These are phyloP conservation scores for Pyracantha coccinea DNA, from an alignment of 331 rosid species.

Conservation along the genomic window DNA sequence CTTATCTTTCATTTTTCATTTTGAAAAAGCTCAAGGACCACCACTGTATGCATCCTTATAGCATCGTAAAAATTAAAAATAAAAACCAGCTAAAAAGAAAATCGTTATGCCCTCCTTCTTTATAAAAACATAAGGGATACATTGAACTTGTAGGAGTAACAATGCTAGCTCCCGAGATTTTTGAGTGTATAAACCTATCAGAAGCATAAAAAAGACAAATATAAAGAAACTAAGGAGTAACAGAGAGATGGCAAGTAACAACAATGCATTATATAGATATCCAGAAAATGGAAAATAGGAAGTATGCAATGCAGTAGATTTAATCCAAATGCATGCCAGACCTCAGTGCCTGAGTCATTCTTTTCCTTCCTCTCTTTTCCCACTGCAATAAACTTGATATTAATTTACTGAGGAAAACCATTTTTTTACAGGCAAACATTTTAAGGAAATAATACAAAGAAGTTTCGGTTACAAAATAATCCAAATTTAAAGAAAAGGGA, in stretches of 20 bases:
- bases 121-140: too few species aligned
- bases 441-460: neutral
- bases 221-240: neutral
- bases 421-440: conserved; percentile 9
- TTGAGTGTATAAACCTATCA: neutral
- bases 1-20: neutral
- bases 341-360: conserved; percentile 61
- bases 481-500: neutral
- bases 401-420: conserved; percentile 1
- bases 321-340: conserved; percentile 33
- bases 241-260: conserved; percentile 4
- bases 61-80: neutral
- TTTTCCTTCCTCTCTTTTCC: conserved; percentile 65
- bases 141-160: too few species aligned
- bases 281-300: neutral
- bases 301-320: neutral
- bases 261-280: neutral
- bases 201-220: neutral
- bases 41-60: neutral
- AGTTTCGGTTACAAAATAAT: too few species aligned
- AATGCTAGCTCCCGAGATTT: too few species aligned
- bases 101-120: too few species aligned
- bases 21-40: neutral
- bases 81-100: too few species aligned
- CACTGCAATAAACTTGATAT: conserved; percentile 37